Conservation (phyloP, 2,329 filamentous ascomycete genomes). For the Colletotrichum tanaceti region DNA sequence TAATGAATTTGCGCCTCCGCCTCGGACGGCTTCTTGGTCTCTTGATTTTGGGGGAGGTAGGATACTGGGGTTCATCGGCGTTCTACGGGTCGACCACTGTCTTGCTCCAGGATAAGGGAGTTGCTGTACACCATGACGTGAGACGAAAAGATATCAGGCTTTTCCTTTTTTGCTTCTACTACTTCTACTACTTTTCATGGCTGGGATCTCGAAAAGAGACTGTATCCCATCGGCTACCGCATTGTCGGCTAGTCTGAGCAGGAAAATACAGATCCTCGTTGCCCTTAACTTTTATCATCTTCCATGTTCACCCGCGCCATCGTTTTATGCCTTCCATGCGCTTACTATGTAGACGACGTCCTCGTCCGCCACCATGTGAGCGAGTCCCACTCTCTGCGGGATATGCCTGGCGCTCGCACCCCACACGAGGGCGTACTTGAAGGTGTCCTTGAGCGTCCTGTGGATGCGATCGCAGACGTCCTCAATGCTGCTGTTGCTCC, state of each 20-base stretch:
- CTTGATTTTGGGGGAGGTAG: slow-evolving; percentile 18
- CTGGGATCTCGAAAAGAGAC: slow-evolving; percentile 24
- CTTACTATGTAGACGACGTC: slow-evolving; percentile 77
- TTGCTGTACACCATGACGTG: slow-evolving; percentile 39
- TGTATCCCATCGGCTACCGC: slow-evolving; percentile 33
- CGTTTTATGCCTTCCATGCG: slow-evolving; percentile 67
- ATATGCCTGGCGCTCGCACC: slow-evolving; percentile 95
- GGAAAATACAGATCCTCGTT: slow-evolving; percentile 34
- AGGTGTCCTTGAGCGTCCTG: slow-evolving; percentile 94
- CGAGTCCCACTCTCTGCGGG: slow-evolving; percentile 89
- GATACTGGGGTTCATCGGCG: slow-evolving; percentile 33
- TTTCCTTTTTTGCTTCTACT: slow-evolving; percentile 31
- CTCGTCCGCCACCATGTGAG: slow-evolving; percentile 80
- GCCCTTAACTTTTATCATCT: slow-evolving; percentile 6
- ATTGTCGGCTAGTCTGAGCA: slow-evolving; percentile 19
- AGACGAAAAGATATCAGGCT: slow-evolving; percentile 42
- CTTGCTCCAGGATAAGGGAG: slow-evolving; percentile 35
- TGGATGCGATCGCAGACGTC: slow-evolving; percentile 98
- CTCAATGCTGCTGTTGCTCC: slow-evolving; percentile 88
- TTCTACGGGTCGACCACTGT: slow-evolving; percentile 37
- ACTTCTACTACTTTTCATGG: slow-evolving; percentile 22
- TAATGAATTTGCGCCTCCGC: slow-evolving; percentile 17
- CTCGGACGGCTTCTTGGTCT: slow-evolving; percentile 6
- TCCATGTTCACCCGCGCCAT: not conserved
- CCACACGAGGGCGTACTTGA: slow-evolving; percentile 99